These are phyloP conservation scores for Ailanthus altissimus DNA, from an alignment of 345 rosid species.

Conservation along the genomic window DNA sequence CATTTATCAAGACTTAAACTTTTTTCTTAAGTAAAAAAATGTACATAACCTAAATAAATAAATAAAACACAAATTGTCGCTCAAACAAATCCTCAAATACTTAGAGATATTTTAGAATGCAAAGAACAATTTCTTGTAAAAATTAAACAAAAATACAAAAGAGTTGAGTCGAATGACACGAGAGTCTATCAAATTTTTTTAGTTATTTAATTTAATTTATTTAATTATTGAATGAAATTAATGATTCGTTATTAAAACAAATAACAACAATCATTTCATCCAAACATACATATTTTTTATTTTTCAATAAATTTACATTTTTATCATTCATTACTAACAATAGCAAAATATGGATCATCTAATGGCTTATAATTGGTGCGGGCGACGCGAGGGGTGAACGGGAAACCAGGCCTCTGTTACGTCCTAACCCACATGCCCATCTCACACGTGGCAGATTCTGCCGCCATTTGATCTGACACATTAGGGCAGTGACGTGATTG, in stretches of 20 bases:
- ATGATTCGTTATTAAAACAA: not conserved
- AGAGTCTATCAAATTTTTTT: not conserved
- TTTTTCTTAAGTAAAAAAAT: too few species aligned
- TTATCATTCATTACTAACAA: not conserved
- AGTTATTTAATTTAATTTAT: too few species aligned
- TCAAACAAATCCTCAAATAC: too few species aligned
- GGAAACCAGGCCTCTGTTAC: constrained; percentile 31
- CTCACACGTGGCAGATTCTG: constrained; percentile 27
- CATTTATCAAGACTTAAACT: too few species aligned
- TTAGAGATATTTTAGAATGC: too few species aligned
- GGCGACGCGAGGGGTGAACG: constrained; percentile 41
- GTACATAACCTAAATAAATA: too few species aligned
- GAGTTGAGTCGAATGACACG: too few species aligned
- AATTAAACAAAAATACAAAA: too few species aligned
- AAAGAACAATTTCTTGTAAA: too few species aligned
- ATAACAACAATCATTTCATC: not conserved
- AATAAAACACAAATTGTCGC: too few species aligned
- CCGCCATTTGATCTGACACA: constrained; percentile 18
- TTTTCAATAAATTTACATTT: not conserved
- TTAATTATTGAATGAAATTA: constrained; percentile 2
- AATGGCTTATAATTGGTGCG: too few species aligned
- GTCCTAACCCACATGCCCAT: constrained; percentile 28
- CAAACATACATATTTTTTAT: not conserved
- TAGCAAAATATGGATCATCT: too few species aligned
- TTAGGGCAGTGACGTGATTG: constrained; percentile 23